Evolutionary conservation across 208 protist species (phyloP).

Genomic region (Spongospora subterranea): DNA sequence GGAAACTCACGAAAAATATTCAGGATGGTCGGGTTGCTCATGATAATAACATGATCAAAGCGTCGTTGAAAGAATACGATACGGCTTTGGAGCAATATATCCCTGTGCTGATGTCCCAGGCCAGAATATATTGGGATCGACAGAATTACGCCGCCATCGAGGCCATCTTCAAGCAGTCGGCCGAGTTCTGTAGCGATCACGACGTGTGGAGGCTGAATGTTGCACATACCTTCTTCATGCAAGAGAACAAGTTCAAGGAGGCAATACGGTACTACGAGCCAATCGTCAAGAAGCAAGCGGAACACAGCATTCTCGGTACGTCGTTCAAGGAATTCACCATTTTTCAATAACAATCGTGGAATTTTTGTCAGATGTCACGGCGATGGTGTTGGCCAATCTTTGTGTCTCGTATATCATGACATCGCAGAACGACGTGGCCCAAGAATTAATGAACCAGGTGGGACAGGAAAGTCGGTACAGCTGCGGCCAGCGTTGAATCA

Average conservation of each 20-base stretch:
- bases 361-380: conserved; percentile 60
- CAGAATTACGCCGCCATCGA: conserved; percentile 93
- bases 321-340: not conserved
- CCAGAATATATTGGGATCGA: conserved; percentile 97
- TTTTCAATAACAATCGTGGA: not conserved
- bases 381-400: conserved; percentile 72
- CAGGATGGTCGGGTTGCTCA: conserved; percentile 81
- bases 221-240: conserved; percentile 71
- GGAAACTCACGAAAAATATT: conserved; percentile 91
- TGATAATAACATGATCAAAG: conserved; percentile 83
- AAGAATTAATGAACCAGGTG: conserved; percentile 68
- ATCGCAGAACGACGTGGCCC: conserved; percentile 65
- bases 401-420: conserved; percentile 72
- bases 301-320: conserved; percentile 49
- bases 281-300: conserved; percentile 64
- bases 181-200: conserved; percentile 72
- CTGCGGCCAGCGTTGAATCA: not conserved
- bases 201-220: conserved; percentile 68
- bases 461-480: not conserved
- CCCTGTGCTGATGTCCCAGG: conserved; percentile 86
- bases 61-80: conserved; percentile 86
- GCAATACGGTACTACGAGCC: conserved; percentile 68
- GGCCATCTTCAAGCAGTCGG: conserved; percentile 87
- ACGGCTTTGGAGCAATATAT: conserved; percentile 91
- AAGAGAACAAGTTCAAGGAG: conserved; percentile 65